Conservation (phyloP, 2,329 filamentous ascomycete genomes). For the Cadophora malorum region DNA sequence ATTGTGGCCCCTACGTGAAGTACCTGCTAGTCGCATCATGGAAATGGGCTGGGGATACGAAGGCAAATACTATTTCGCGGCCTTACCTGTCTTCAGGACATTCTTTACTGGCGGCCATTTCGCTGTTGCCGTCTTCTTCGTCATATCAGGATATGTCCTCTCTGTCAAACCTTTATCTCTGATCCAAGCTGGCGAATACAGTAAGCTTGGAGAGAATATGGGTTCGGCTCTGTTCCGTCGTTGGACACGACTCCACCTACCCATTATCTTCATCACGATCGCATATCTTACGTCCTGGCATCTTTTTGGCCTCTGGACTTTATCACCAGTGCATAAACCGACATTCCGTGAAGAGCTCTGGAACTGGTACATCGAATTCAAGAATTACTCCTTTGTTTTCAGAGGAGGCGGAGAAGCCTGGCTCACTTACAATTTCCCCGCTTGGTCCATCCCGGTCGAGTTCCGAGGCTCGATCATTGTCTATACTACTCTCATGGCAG, state of each 20-base stretch:
- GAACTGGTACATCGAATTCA: slow-evolving; percentile 56
- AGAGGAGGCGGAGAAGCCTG: slow-evolving; percentile 62
- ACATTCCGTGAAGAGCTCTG: slow-evolving; percentile 37
- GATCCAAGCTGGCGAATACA: slow-evolving; percentile 48
- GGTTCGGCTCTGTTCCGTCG: slow-evolving; percentile 55
- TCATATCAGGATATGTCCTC: slow-evolving; percentile 56
- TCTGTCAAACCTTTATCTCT: slow-evolving; percentile 51
- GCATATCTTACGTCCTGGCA: slow-evolving; percentile 42
- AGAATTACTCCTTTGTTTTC: slow-evolving; percentile 73
- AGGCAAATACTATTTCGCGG: slow-evolving; percentile 46
- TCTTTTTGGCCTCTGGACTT: slow-evolving; percentile 39
- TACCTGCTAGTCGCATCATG: slow-evolving; percentile 29
- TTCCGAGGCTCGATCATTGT: slow-evolving; percentile 68
- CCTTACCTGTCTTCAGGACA: slow-evolving; percentile 62
- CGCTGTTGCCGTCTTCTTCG: slow-evolving; percentile 59
- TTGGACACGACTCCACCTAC: slow-evolving; percentile 53
- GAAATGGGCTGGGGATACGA: slow-evolving; percentile 44
- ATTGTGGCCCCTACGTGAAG: slow-evolving; percentile 43
- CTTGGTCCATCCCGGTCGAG: slow-evolving; percentile 65
- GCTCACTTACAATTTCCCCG: slow-evolving; percentile 64
- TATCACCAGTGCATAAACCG: slow-evolving; percentile 27
- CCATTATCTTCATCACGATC: slow-evolving; percentile 52
- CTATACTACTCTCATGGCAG: slow-evolving; percentile 59
- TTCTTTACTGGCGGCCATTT: slow-evolving; percentile 68
- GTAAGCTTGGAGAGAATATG: slow-evolving; percentile 49